Evolutionary conservation across 2,329 filamentous ascomycete genomes (phyloP).

Genomic region (Sphaceloma murrayae): DNA sequence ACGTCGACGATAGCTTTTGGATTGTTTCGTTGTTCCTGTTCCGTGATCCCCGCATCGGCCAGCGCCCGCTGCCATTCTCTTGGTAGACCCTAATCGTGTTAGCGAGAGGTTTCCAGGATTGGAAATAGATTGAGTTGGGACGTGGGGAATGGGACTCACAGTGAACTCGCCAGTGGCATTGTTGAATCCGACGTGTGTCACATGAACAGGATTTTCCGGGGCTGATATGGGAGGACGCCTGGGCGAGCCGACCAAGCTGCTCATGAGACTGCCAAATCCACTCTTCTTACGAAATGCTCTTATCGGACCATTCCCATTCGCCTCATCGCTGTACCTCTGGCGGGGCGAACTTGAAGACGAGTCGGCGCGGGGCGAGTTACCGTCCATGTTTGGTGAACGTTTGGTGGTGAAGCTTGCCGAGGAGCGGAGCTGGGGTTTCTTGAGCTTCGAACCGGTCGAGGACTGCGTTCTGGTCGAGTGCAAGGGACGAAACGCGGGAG

Average conservation of each 20-base stretch:
- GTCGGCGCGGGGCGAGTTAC: slow-evolving; percentile 34
- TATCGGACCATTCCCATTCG: slow-evolving; percentile 48
- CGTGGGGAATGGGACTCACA: slow-evolving; percentile 44
- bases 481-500: slow-evolving; percentile 12
- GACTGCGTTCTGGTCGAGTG: slow-evolving; percentile 10
- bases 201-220: slow-evolving; percentile 92
- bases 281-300: slow-evolving; percentile 68
- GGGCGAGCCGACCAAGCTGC: slow-evolving; percentile 71
- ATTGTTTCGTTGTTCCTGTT: slow-evolving; percentile 91
- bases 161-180: slow-evolving; percentile 94
- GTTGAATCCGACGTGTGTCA: slow-evolving; percentile 96
- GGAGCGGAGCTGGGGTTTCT: slow-evolving; percentile 48
- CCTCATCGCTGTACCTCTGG: slow-evolving; percentile 71
- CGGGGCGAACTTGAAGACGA: slow-evolving; percentile 48
- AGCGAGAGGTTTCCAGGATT: slow-evolving; percentile 17
- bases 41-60: slow-evolving; percentile 89
- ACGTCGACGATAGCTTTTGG: slow-evolving; percentile 94
- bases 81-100: slow-evolving; percentile 62
- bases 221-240: slow-evolving; percentile 93
- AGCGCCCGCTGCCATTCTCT: slow-evolving; percentile 97
- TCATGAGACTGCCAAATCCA: slow-evolving; percentile 80
- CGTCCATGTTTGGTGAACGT: slow-evolving; percentile 37
- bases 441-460: slow-evolving; percentile 15
- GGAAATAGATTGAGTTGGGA: too few species aligned
- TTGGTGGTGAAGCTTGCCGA: slow-evolving; percentile 55